Percentiles rank a stretch among this genome's conserved stretches.
These are phyloP conservation scores for Syncephalastrum monosporum DNA, from an alignment of 371 early-diverging fungal species.

Conservation along the genomic window DNA sequence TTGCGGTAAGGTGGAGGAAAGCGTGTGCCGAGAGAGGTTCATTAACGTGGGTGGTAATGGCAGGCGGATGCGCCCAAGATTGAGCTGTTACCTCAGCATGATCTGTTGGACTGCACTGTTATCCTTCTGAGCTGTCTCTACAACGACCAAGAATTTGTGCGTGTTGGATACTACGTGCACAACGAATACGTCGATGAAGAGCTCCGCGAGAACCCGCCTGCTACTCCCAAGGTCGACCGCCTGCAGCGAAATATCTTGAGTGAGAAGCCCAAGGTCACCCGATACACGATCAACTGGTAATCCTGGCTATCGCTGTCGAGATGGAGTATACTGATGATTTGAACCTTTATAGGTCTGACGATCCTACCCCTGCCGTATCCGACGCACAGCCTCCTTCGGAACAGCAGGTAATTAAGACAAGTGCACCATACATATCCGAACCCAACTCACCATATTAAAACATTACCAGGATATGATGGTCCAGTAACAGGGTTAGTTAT, in stretches of 20 bases:
- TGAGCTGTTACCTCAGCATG: slow-evolving; percentile 70
- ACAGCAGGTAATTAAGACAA: too few species aligned
- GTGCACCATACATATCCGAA: too few species aligned
- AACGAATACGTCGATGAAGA: slow-evolving; percentile 82
- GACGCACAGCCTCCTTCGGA: too few species aligned
- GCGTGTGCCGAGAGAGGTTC: background rate
- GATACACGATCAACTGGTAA: slow-evolving; percentile 51
- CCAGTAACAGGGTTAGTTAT: slow-evolving; percentile 13
- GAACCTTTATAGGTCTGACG: too few species aligned
- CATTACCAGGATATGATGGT: slow-evolving; percentile 35
- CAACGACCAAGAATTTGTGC: slow-evolving; percentile 86
- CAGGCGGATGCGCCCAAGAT: slow-evolving; percentile 75
- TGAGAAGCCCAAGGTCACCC: slow-evolving; percentile 93
- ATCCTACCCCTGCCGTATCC: too few species aligned
- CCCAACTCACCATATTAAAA: too few species aligned
- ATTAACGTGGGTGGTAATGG: background rate
- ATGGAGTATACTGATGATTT: too few species aligned
- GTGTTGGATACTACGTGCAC: slow-evolving; percentile 96
- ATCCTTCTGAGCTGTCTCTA: slow-evolving; percentile 90
- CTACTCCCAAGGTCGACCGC: slow-evolving; percentile 62
- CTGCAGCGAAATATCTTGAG: slow-evolving; percentile 85
- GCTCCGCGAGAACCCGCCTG: slow-evolving; percentile 39
- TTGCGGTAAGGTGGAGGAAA: slow-evolving; percentile 62
- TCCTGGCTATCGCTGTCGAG: background rate
- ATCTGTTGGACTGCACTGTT: slow-evolving; percentile 87